phyloP scores from a whole-genome alignment of 176 grass and related monocot genomes.

The Oryza glumipatula region DNA sequence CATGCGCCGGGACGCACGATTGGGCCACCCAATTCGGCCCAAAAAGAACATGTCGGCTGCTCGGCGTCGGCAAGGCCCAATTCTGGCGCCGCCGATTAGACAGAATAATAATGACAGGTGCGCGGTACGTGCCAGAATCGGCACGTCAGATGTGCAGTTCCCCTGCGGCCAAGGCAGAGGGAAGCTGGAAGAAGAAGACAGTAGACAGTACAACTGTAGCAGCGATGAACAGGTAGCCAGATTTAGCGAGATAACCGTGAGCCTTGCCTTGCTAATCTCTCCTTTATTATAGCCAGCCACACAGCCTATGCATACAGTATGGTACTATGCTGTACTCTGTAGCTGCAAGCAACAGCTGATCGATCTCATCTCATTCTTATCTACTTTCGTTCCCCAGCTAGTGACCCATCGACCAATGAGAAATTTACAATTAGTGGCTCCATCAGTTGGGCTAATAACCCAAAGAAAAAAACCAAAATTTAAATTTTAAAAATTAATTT shows the following conservation, averaged over 20 bases:
- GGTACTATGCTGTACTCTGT: slow-evolving; percentile 3
- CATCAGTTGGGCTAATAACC: too few relatives aligned
- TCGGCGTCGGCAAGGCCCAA: neutral
- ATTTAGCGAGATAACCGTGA: slow-evolving; percentile 45
- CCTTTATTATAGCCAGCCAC: slow-evolving; percentile 17
- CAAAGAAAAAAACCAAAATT: too few relatives aligned
- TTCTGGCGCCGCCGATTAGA: neutral
- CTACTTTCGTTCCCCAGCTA: too few relatives aligned
- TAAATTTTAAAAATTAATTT: too few relatives aligned
- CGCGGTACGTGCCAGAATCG: neutral
- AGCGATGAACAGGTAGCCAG: neutral
- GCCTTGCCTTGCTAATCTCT: slow-evolving; percentile 14
- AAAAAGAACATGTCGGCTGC: neutral
- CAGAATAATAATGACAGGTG: neutral
- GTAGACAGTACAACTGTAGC: neutral
- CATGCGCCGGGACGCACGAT: neutral
- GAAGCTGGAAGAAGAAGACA: neutral
- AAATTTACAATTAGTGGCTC: too few relatives aligned
- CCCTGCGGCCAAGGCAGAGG: neutral
- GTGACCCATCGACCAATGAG: too few relatives aligned
- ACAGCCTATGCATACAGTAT: neutral
- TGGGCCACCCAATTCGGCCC: neutral
- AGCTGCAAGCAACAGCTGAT: slow-evolving; percentile 28
- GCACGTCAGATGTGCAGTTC: neutral
- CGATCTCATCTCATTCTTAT: too few relatives aligned